Base-by-base conservation (phyloP, 768 basidiomycete species). In the Boletus rubropictus region DNA sequence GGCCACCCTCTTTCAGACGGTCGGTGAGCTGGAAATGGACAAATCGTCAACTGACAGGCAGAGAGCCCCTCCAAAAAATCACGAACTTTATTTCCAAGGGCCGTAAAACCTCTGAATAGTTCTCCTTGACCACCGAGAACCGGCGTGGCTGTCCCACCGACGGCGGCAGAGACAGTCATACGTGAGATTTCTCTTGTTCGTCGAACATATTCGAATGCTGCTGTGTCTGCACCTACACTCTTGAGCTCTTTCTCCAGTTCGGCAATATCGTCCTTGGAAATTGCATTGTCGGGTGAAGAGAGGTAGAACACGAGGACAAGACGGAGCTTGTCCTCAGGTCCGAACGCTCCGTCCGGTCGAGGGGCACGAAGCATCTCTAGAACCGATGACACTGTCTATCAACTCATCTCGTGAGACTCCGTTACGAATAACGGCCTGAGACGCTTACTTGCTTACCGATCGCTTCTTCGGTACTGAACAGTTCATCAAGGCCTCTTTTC, bases 391-490 rank as follows among this genome's bases (percentile, higher is more conserved):
- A 89, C 82, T 15, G 82, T 87, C 81, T 96, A 46, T 37, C 29
- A 8, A 47, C 36, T 50, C 46, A 38, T 10, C 17, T 35, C 3
- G 5, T 53, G 18, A 53, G 31, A 18, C 7, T 22, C 36, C 20
- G 7, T 44, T 27, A 35, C 34, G 7, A 32, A 11, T 3, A 18
- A 47, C 11, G 20, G 6, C 3, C 10, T 1, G 22, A 4, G 3
- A 38, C 7, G 54, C 67, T 43, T 55, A 88, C 89, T 74, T 91
- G 91, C 63, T 91, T 92, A 22, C 77, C 76, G 53, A 89, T 87
- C 5, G 84, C 81, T 66, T 99, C 96, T 72, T 99, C 96, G 24
- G 84, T 83, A 60, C 93, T 93, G 71, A 96, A 98, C n/a, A 99
- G 75, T 59, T 95, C 95, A 65, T 99, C 96, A 27, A 99, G 75